Conservation (phyloP, 805 yeast genomes). For the Priceomyces carsonii region DNA sequence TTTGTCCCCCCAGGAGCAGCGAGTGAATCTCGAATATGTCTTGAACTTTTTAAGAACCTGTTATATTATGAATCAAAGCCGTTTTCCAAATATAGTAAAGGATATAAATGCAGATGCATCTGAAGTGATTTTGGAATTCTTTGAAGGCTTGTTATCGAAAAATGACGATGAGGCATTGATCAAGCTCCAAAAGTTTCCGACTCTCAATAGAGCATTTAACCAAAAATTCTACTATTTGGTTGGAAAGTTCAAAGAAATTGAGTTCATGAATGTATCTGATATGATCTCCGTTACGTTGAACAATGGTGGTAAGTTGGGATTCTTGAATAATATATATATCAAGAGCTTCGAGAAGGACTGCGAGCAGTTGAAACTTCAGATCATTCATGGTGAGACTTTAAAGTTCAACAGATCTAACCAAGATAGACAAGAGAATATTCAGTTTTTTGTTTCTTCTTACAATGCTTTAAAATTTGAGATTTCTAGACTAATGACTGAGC, state of each 20-base stretch:
- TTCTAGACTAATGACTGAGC: conserved; percentile 29
- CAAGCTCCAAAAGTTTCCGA: conserved; percentile 27
- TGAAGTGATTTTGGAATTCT: conserved; percentile 29
- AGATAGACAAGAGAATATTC: conserved; percentile 63
- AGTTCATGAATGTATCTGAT: conserved; percentile 24
- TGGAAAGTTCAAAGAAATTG: conserved; percentile 16
- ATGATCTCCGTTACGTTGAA: conserved; percentile 34
- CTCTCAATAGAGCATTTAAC: conserved; percentile 26
- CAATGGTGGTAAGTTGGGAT: conserved; percentile 37
- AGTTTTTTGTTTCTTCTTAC: conserved; percentile 49
- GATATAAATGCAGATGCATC: conserved; percentile 15
- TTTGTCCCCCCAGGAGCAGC: conserved; percentile 15
- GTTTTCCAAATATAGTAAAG: conserved; percentile 17
- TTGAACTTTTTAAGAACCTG: conserved; percentile 38
- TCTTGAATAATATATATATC: conserved; percentile 32
- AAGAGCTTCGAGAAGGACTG: conserved; percentile 38
- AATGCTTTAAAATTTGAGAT: conserved; percentile 47
- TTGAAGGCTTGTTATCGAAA: conserved; percentile 26
- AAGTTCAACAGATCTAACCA: conserved; percentile 56
- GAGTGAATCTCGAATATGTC: conserved; percentile 22
- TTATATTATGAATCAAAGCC: conserved; percentile 29
- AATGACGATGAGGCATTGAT: conserved; percentile 40
- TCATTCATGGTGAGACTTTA: conserved; percentile 47
- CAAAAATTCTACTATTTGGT: conserved; percentile 23
- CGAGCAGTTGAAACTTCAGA: conserved; percentile 28